Conservation (phyloP, 225 moss, liverwort and hornwort species). For the Bryoerythrophyllum caledonicum region DNA sequence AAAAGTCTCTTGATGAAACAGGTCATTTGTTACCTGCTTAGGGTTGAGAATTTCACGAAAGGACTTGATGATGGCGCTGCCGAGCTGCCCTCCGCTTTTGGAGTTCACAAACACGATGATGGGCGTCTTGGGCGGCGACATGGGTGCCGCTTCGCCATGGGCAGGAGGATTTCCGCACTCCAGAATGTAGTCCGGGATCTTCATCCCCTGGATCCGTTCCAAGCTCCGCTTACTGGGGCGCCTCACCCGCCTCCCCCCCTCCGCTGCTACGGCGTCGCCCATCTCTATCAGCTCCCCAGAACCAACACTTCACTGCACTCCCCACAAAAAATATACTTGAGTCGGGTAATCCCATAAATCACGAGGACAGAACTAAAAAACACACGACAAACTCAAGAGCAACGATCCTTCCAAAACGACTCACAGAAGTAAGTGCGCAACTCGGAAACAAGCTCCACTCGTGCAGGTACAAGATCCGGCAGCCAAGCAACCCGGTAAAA, state of each 20-base stretch:
- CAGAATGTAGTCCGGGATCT: conserved; percentile 52
- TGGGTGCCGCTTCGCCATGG: background rate
- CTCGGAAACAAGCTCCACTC: no score
- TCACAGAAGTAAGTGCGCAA: background rate
- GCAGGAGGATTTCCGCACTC: background rate
- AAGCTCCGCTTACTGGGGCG: background rate
- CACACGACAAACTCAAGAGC: background rate
- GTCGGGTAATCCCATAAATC: background rate
- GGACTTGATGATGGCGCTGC: conserved; percentile 57
- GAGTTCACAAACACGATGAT: conserved; percentile 82
- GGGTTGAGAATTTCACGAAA: conserved; percentile 64
- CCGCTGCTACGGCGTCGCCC: conserved; percentile 22
- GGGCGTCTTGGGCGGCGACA: conserved; percentile 39
- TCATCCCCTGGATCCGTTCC: conserved; percentile 30
- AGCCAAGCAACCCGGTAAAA: no score
- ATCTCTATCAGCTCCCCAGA: conserved; percentile 7
- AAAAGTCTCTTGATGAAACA: no score
- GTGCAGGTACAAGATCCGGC: no score
- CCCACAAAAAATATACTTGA: no score
- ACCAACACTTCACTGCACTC: background rate
- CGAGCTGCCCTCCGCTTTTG: conserved; percentile 89
- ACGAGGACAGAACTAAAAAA: background rate
- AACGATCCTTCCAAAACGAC: background rate
- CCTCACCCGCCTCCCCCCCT: background rate
- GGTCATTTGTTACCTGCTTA: conserved; percentile 53